phyloP scores from a whole-genome alignment of 2,329 filamentous ascomycete genomes.

The Phialophora expanda region DNA sequence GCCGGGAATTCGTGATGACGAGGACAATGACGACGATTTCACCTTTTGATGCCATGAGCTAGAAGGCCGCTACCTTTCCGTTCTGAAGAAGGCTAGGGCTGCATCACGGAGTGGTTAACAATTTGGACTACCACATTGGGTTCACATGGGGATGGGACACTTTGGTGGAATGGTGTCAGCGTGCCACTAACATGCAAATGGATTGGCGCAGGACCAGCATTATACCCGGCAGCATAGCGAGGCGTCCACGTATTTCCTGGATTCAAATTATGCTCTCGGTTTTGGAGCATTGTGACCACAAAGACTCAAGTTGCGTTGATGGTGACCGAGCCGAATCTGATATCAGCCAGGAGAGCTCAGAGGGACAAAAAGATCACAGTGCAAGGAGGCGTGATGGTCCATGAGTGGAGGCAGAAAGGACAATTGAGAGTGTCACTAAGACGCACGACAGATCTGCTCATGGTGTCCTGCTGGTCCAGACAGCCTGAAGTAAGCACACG shows the following conservation, averaged over 20 bases:
- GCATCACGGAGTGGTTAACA: not conserved
- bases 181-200: not conserved
- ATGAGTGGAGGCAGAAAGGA: not conserved
- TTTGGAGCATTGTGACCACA: not conserved
- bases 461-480: not conserved
- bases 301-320: not conserved
- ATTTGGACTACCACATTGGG: not conserved
- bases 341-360: not conserved
- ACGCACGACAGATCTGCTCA: not conserved
- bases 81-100: not conserved
- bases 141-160: not conserved
- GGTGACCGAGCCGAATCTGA: not conserved
- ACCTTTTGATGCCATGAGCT: constrained; percentile 12
- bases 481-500: not conserved
- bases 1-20: not conserved
- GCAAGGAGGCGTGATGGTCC: not conserved
- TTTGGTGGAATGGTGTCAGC: not conserved
- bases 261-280: not conserved
- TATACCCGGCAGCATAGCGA: not conserved
- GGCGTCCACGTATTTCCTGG: not conserved
- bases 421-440: not conserved
- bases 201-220: constrained; percentile 5
- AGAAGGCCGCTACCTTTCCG: not conserved
- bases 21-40: constrained; percentile 27
- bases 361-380: not conserved